phyloP scores from a whole-genome alignment of 2,329 filamentous ascomycete species.

The Blastomyces percursus region DNA sequence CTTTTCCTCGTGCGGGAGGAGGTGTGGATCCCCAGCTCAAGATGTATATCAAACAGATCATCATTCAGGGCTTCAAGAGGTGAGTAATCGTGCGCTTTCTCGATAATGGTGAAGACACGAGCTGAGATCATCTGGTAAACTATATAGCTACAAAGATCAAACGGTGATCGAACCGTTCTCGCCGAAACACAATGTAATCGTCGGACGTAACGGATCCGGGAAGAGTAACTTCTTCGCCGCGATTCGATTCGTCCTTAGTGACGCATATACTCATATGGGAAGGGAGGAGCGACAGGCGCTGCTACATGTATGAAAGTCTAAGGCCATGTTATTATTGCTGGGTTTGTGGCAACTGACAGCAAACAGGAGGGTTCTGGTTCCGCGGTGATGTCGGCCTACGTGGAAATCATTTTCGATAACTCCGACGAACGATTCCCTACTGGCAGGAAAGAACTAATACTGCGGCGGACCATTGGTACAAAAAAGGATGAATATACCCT shows the following conservation, averaged over 20 bases:
- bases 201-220: constrained; percentile 96
- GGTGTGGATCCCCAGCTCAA: constrained; percentile 20
- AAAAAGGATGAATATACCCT: constrained; percentile 99
- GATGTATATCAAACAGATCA: constrained; percentile 99
- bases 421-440: constrained; percentile 91
- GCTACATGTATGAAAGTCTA: constrained; percentile 51
- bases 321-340: neutral
- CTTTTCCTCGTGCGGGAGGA: neutral
- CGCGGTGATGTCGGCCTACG: constrained; percentile 98
- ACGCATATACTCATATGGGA: constrained; percentile 92
- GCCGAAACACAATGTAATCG: constrained; percentile 93
- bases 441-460: constrained; percentile 76
- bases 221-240: constrained; percentile 99
- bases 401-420: constrained; percentile 98
- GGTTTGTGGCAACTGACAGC: constrained; percentile 20
- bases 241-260: constrained; percentile 94
- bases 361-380: constrained; percentile 79
- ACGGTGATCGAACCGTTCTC: constrained; percentile 98
- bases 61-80: constrained; percentile 99
- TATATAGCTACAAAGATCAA: constrained; percentile 89
- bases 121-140: constrained; percentile 11
- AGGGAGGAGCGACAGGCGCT: constrained; percentile 92
- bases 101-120: constrained; percentile 7
- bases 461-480: constrained; percentile 86
- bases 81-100: constrained; percentile 32